Evolutionary conservation across 805 yeast species (phyloP).

Genomic region (Vanderwaltozyma verrucispora): DNA sequence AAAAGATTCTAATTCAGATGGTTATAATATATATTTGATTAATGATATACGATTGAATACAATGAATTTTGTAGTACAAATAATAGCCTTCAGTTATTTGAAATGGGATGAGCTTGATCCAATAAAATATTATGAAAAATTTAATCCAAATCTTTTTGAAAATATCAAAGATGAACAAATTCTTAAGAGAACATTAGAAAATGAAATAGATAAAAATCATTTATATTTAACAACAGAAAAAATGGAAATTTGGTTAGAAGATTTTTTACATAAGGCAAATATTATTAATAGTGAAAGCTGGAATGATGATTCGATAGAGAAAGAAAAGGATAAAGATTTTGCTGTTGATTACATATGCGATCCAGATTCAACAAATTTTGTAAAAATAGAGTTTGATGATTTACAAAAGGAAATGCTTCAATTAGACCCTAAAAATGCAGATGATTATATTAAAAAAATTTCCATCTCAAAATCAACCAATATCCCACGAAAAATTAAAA

Average conservation of each 20-base stretch:
- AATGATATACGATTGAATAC: conserved; percentile 44
- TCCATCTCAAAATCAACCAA: conserved; percentile 1
- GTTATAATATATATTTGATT: conserved; percentile 36
- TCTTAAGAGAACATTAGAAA: conserved; percentile 11
- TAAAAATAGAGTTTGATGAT: conserved; percentile 7
- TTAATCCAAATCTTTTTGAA: conserved; percentile 15
- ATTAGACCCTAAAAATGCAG: conserved; percentile 9
- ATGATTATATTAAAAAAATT: conserved; percentile 12
- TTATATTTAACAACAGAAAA: conserved; percentile 44
- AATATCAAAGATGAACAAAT: conserved; percentile 8
- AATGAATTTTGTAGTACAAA: conserved; percentile 35
- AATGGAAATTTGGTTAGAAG: conserved; percentile 33
- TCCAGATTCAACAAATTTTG: conserved; percentile 10
- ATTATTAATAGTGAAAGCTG: conserved; percentile 34
- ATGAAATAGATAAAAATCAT: conserved; percentile 32
- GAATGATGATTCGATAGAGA: conserved; percentile 12
- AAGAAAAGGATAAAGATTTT: conserved; percentile 4
- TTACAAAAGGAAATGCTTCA: conserved; percentile 2
- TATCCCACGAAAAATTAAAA: neutral
- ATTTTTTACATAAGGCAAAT: conserved; percentile 36
- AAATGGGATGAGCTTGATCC: conserved; percentile 32
- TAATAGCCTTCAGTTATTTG: conserved; percentile 41
- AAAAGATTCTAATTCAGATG: conserved; percentile 24
- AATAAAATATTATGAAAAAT: conserved; percentile 19
- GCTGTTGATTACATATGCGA: conserved; percentile 12